These are phyloP conservation scores for Acanthamoeba triangularis DNA, from an alignment of 208 protist species.

Conservation along the genomic window DNA sequence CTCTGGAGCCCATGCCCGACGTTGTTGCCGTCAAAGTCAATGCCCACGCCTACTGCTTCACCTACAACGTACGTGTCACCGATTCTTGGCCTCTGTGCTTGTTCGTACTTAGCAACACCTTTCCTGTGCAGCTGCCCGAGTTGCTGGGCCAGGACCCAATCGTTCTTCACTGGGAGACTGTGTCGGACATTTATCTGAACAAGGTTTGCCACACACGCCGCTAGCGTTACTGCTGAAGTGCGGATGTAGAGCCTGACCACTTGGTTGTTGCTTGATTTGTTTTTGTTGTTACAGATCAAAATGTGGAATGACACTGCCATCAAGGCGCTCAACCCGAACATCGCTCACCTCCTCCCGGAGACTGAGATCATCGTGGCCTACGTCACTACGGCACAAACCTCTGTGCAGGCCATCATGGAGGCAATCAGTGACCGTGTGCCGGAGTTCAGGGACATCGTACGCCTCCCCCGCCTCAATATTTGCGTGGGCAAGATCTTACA, in stretches of 20 bases:
- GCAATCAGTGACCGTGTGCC: not conserved
- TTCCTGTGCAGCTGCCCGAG: not conserved
- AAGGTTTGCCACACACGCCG: not conserved
- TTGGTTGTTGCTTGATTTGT: too few relatives aligned
- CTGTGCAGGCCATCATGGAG: not conserved
- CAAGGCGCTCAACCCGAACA: not conserved
- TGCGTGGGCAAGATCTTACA: not conserved
- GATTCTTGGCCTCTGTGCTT: not conserved
- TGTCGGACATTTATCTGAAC: conserved; percentile 1
- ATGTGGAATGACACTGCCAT: not conserved
- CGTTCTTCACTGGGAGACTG: not conserved
- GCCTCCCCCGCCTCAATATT: too few relatives aligned
- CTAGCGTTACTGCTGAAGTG: too few relatives aligned
- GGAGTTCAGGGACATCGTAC: not conserved
- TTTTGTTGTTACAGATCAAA: not conserved
- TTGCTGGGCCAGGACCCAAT: not conserved
- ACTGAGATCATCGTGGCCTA: not conserved
- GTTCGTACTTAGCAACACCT: not conserved
- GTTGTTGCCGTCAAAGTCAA: conserved; percentile 5
- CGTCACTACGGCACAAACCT: not conserved
- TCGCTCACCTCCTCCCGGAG: not conserved
- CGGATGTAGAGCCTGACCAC: too few relatives aligned
- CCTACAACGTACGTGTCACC: not conserved
- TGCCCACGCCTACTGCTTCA: conserved; percentile 5
- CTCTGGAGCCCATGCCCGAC: not conserved